Percentiles rank a stretch among this genome's conserved stretches.
Conservation (phyloP, 352 stramenopile species). For the Phytopythium cucurbitacearum region DNA sequence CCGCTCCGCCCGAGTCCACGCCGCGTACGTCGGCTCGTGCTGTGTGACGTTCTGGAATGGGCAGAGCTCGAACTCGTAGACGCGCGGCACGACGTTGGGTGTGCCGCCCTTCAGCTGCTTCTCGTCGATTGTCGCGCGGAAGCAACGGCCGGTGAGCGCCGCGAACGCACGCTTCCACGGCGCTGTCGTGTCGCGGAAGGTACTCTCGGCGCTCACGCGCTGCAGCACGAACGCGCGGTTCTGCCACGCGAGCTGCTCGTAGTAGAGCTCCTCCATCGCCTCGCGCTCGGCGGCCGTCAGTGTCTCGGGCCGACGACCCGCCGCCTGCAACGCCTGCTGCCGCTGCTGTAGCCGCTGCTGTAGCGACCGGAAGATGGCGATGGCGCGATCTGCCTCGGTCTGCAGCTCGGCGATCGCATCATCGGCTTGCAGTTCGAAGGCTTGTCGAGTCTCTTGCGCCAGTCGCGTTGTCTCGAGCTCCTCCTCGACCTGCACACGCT, state of each 20-base stretch:
- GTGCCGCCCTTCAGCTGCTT: conserved; percentile 75
- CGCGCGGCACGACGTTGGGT: conserved; percentile 65
- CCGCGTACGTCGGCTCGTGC: conserved; percentile 50
- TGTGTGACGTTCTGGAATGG: conserved; percentile 83
- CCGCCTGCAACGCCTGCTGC: conserved; percentile 17
- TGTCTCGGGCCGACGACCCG: conserved; percentile 3
- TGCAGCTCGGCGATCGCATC: conserved; percentile 21
- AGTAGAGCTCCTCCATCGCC: conserved; percentile 42
- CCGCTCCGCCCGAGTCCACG: conserved; percentile 49
- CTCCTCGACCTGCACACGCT: conserved; percentile 14
- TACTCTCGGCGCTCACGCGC: conserved; percentile 29
- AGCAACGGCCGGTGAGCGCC: conserved; percentile 59
- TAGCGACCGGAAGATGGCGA: conserved; percentile 9
- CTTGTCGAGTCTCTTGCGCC: conserved; percentile 14
- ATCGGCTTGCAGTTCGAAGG: conserved; percentile 18
- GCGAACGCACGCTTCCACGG: conserved; percentile 46
- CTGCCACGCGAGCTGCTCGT: conserved; percentile 39
- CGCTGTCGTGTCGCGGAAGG: conserved; percentile 29
- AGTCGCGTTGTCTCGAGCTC: conserved; percentile 18
- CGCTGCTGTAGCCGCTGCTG: conserved; percentile 24
- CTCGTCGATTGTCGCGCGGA: conserved; percentile 55
- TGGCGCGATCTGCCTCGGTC: conserved; percentile 19
- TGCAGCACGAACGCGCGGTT: conserved; percentile 50
- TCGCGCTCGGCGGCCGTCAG: conserved; percentile 16
- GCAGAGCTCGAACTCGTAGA: conserved; percentile 61